Base-by-base conservation (phyloP, 192 early-diverging fungal species). In the Podila minutissima region DNA sequence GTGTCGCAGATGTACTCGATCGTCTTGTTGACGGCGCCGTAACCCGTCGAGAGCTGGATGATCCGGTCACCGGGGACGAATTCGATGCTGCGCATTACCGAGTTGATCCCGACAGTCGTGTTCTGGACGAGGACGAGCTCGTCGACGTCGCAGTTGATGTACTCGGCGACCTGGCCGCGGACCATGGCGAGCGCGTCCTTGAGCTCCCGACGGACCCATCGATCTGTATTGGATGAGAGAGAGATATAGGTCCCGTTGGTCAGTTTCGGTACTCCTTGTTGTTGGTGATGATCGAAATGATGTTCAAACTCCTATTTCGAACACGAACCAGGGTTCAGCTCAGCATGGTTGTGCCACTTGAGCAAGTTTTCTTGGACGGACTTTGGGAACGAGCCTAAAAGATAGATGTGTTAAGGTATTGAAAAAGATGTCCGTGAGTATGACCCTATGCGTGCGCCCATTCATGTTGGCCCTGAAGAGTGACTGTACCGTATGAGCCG, bases 61-160 rank as follows among this genome's bases (percentile, higher is more conserved):
- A 88, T 88, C 31, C 84, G 69, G 50, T 88, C 89, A n/a, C 87
- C 87, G 15, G 66, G 35, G 11, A 67, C 66, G 57, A 86, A 85
- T 5, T 50, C 50, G 0, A 88, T 57, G 33, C 84, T 87, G 63
- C 88, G 82, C 35, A 89, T 59, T n/a, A 89, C 67, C 32, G 87
- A 70, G 82, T 91, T 92, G 24, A 88, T 64, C 35, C 88, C 92
- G 1, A 75, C 75, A 20, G 87, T 88, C 0, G 89, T 86, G 66
- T 92, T 93, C n/a, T 32, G 66, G 1, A 91, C 83, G 59, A 93
- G 86, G 37, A 83, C 91, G 11, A 92, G 29, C 33, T 92, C 89
- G 5, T 88, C 76, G 19, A 70, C 62, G 41, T 86, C 83, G 35
- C 83, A 84, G 53, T 89, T 82, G 22, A 92, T 59, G n/a, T 91